These are phyloP conservation scores for Medicago ruthenica DNA, from an alignment of 306 rosid genomes.

Conservation along the genomic window DNA sequence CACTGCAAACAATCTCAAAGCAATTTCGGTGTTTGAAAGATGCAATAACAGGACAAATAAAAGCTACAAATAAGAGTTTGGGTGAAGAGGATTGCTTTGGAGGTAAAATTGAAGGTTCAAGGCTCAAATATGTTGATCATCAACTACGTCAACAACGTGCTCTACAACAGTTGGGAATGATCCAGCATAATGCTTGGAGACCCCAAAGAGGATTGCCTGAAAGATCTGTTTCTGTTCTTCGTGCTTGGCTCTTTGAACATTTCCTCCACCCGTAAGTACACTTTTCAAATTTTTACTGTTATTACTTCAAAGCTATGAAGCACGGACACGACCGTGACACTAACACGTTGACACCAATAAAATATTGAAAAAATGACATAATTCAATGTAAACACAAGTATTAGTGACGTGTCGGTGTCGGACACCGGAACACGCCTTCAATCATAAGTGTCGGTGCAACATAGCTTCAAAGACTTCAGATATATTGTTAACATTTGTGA, in stretches of 20 bases:
- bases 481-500: no score
- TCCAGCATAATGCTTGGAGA: slow-evolving; percentile 99
- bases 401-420: no score
- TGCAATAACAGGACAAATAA: slow-evolving; percentile 77
- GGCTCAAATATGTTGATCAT: slow-evolving; percentile 91
- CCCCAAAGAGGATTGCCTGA: slow-evolving; percentile 99
- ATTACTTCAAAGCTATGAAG: background rate
- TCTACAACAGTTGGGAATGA: slow-evolving; percentile 98
- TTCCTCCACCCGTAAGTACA: slow-evolving; percentile 96
- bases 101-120: slow-evolving; percentile 83
- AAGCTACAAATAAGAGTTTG: slow-evolving; percentile 72
- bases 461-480: no score
- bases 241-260: slow-evolving; percentile 99
- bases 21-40: slow-evolving; percentile 96
- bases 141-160: slow-evolving; percentile 96
- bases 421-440: no score
- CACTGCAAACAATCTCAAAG: slow-evolving; percentile 91
- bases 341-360: no score
- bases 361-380: no score
- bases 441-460: no score
- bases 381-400: no score
- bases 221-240: slow-evolving; percentile 97
- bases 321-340: no score
- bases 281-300: background rate
- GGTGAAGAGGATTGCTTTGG: slow-evolving; percentile 88